Evolutionary conservation across 1,284 basidiomycete species (phyloP).

Genomic region (Xanthoconium separans): DNA sequence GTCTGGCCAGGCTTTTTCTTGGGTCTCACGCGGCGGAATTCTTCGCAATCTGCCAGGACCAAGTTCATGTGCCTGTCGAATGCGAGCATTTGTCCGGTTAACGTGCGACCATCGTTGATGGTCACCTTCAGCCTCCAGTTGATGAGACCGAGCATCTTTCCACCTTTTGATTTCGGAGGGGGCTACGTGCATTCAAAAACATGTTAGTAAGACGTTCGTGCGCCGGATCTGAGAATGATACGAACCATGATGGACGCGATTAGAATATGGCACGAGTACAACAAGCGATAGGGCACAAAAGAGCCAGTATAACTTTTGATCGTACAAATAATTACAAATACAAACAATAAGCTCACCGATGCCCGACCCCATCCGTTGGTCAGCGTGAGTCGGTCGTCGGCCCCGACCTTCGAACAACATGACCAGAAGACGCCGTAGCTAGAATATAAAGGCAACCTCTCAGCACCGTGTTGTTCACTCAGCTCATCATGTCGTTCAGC

Average conservation of each 20-base stretch:
- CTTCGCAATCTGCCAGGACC: conserved; percentile 96
- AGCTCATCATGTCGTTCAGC: conserved; percentile 25
- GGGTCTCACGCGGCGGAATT: conserved; percentile 86
- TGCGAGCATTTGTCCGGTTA: conserved; percentile 98
- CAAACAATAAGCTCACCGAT: not conserved
- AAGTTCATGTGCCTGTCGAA: conserved; percentile 99
- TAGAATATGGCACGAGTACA: conserved; percentile 19
- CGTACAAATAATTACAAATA: conserved; percentile 31
- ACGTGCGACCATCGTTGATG: conserved; percentile 94
- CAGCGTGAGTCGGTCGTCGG: conserved; percentile 5
- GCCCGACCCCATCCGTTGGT: not conserved
- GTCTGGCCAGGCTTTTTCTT: conserved; percentile 80
- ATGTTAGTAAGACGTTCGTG: conserved; percentile 2
- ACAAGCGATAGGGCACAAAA: conserved; percentile 18
- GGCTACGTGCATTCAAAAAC: conserved; percentile 46
- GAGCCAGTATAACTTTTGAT: conserved; percentile 15
- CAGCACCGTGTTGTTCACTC: not conserved
- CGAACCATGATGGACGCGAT: conserved; percentile 62
- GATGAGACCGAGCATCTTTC: conserved; percentile 97
- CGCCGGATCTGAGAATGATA: conserved; percentile 14
- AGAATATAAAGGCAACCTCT: not conserved
- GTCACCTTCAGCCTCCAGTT: conserved; percentile 98
- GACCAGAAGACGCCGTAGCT: too few relatives aligned
- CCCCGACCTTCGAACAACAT: not conserved
- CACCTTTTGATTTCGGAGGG: conserved; percentile 94